A percentile compares a stretch with the other conserved stretches of the same genome.
phyloP scores from a whole-genome alignment of 2,329 filamentous ascomycete genomes.

The Nothophoma quercina region DNA sequence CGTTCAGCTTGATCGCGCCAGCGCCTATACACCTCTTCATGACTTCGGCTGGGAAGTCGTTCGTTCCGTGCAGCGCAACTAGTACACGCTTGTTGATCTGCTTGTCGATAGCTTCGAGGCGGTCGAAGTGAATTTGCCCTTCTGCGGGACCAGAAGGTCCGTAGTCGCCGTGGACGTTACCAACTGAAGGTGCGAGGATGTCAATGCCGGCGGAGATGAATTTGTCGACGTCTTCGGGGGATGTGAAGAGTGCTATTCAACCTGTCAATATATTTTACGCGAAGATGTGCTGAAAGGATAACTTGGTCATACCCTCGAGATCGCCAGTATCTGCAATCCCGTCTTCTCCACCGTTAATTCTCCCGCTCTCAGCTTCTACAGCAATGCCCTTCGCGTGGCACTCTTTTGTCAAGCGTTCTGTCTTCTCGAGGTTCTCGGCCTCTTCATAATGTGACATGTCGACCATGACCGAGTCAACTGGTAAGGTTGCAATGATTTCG shows the following conservation, averaged over 20 bases:
- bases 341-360: constrained; percentile 77
- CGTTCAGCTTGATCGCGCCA: constrained; percentile 65
- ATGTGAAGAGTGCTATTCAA: constrained; percentile 62
- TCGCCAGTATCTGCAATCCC: constrained; percentile 73
- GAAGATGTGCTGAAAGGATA: no score
- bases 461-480: constrained; percentile 77
- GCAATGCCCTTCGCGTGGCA: constrained; percentile 71
- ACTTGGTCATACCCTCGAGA: constrained; percentile 58
- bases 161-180: constrained; percentile 78
- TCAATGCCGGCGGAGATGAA: constrained; percentile 76
- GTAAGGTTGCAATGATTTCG: constrained; percentile 55
- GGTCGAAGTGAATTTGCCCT: constrained; percentile 43
- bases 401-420: constrained; percentile 65
- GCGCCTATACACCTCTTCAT: constrained; percentile 61
- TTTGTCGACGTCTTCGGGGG: constrained; percentile 70
- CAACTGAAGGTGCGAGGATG: constrained; percentile 76
- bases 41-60: constrained; percentile 60
- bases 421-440: constrained; percentile 72
- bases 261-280: background rate
- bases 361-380: constrained; percentile 73
- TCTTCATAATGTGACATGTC: constrained; percentile 79
- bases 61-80: constrained; percentile 65
- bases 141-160: constrained; percentile 62
- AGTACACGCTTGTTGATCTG: constrained; percentile 52
- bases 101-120: constrained; percentile 39